Conservation (phyloP, 164 flowering plant species). For the Vitis vinifera region DNA sequence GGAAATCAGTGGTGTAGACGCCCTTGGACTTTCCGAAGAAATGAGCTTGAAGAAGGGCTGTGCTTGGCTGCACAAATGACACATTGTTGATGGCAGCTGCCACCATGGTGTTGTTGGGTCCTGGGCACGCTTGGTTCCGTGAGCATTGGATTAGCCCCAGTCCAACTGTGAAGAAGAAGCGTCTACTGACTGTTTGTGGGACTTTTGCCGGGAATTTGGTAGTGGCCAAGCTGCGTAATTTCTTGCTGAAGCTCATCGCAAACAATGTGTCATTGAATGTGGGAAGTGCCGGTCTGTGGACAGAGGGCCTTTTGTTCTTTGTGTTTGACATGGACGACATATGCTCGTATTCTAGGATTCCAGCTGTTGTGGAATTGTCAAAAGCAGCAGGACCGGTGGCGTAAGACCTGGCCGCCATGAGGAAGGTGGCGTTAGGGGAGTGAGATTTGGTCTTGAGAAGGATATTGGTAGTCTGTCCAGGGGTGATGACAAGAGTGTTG, state of each 20-base stretch:
- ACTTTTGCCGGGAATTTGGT: conserved; percentile 57
- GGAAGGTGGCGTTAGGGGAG: conserved; percentile 45
- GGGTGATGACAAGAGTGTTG: conserved; percentile 49
- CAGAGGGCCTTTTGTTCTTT: conserved; percentile 25
- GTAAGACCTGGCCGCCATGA: conserved; percentile 68
- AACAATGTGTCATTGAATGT: conserved; percentile 49
- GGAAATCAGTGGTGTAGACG: conserved; percentile 59
- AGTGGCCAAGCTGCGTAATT: conserved; percentile 50
- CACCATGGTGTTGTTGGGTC: conserved; percentile 55
- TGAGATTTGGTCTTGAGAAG: conserved; percentile 56
- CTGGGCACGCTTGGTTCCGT: conserved; percentile 51
- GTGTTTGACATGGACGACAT: not conserved
- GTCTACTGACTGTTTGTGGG: conserved; percentile 44
- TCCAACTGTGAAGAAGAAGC: conserved; percentile 66
- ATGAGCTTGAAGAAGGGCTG: conserved; percentile 60
- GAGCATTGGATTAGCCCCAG: conserved; percentile 53
- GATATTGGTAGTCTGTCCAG: conserved; percentile 80
- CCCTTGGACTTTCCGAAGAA: conserved; percentile 45
- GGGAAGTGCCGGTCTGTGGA: conserved; percentile 50
- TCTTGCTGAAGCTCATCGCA: conserved; percentile 35
- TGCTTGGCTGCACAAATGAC: conserved; percentile 48
- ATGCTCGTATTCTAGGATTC: conserved; percentile 46
- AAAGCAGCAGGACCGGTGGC: conserved; percentile 56
- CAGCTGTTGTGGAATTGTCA: conserved; percentile 63
- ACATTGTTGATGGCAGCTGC: conserved; percentile 49